These are phyloP conservation scores for Lachnum nothofagi DNA, from an alignment of 2,329 filamentous ascomycete genomes.

Conservation along the genomic window DNA sequence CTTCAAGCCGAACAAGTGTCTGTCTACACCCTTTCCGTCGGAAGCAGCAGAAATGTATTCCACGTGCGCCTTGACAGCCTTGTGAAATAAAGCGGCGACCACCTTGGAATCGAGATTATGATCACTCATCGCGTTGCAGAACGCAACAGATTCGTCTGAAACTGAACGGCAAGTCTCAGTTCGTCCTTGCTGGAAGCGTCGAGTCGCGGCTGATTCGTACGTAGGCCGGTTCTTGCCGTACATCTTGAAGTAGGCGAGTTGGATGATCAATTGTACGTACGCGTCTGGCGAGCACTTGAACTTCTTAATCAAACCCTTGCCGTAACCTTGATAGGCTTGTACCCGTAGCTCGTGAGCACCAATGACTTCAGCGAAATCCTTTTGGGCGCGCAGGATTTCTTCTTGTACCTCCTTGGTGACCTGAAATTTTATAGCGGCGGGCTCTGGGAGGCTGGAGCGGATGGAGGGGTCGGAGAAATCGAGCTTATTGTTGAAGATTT, in stretches of 20 bases:
- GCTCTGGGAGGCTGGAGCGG: constrained; percentile 80
- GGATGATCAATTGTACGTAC: constrained; percentile 97
- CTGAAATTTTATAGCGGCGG: constrained; percentile 70
- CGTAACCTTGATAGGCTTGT: constrained; percentile 94
- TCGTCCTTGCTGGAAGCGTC: constrained; percentile 91
- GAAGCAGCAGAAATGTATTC: constrained; percentile 87
- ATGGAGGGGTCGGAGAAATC: constrained; percentile 75
- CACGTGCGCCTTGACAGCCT: constrained; percentile 74
- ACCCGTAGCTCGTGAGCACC: constrained; percentile 84
- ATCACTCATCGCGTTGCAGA: constrained; percentile 83
- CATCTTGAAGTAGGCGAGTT: constrained; percentile 98
- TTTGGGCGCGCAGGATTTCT: constrained; percentile 72
- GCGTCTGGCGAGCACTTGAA: constrained; percentile 98
- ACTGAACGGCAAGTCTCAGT: constrained; percentile 94
- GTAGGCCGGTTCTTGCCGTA: constrained; percentile 96
- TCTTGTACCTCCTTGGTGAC: constrained; percentile 67
- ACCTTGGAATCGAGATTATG: constrained; percentile 56
- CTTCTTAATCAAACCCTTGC: constrained; percentile 98
- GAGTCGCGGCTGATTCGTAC: constrained; percentile 91
- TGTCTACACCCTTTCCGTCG: constrained; percentile 89
- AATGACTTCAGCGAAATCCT: constrained; percentile 78
- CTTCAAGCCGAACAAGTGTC: constrained; percentile 96
- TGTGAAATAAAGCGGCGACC: constrained; percentile 70
- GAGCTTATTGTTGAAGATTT: constrained; percentile 91
- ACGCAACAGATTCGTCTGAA: constrained; percentile 84